phyloP scores from a whole-genome alignment of 1,284 basidiomycete genomes.

The Heterobasidion occidentale region DNA sequence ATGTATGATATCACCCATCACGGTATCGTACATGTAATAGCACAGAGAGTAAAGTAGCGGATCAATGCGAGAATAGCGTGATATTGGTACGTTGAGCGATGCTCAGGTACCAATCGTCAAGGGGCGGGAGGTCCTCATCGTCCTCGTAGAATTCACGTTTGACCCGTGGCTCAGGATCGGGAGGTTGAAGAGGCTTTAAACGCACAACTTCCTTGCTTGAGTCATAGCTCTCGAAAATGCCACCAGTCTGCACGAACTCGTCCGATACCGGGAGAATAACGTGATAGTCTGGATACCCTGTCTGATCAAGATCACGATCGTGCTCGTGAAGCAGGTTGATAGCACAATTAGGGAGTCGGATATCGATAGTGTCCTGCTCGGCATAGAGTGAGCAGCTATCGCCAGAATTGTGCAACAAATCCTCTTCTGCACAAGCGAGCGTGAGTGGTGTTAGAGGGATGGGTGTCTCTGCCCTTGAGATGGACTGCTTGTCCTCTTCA shows the following conservation, averaged over 20 bases:
- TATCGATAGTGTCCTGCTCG: not conserved
- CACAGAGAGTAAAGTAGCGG: slow-evolving; percentile 16
- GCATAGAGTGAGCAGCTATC: not conserved
- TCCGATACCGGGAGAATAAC: not conserved
- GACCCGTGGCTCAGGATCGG: not conserved
- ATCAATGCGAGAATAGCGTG: slow-evolving; percentile 1
- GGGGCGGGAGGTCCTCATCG: not conserved
- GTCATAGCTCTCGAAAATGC: too few species aligned
- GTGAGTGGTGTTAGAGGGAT: not conserved
- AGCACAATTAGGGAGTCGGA: too few species aligned
- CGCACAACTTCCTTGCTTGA: not conserved
- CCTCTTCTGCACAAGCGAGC: not conserved
- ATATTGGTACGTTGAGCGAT: slow-evolving; percentile 11
- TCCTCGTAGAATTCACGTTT: not conserved
- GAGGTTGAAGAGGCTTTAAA: not conserved
- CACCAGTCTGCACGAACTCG: not conserved
- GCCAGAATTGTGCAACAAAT: not conserved
- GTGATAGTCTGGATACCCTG: too few species aligned
- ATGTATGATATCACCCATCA: too few species aligned
- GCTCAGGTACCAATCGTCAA: slow-evolving; percentile 16
- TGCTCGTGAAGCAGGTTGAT: not conserved
- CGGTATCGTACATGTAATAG: not conserved
- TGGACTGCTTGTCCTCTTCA: not conserved
- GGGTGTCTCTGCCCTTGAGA: not conserved
- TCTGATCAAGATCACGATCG: not conserved